Base-by-base conservation (phyloP, 805 yeast species). In the Wickerhamomyces kurtzmanii region DNA sequence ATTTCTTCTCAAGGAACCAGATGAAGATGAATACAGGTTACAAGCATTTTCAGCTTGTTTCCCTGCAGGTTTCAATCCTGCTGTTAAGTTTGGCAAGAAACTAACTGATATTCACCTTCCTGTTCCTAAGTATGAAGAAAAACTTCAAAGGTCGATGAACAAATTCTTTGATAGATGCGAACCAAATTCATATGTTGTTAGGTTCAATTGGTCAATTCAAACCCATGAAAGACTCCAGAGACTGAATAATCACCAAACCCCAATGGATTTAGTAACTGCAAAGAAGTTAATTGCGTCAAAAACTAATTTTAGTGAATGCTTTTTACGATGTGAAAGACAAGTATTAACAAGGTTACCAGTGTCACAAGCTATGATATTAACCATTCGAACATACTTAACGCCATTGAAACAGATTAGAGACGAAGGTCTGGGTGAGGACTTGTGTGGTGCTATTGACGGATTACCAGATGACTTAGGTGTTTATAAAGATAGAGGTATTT, bases 31-130 rank as follows among this genome's bases (percentile, higher is more conserved):
- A 40, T 80, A 77, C 44, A 56, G 65, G 16, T 47, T 75, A 23
- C 57, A 76, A 29, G 75, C 73, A 1, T 71, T 74, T 6, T 54
- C 67, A 4, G 65, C 75, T 15, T 72, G 75, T 6, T 77, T 76
- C 39, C 84, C 89, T 2, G 71, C 78, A 2, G 89, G 89, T 2
- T 81, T 81, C 49, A 72, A 73, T 42, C 87, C 89, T 5, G 50
- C 61, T 5, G 52, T 45, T 8, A 65, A 69, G 36, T 60, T 69
- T 36, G 57, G 73, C 41, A 51, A 59, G 39, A 73, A 78, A 3
- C 51, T 81, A 22, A 68, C 81, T 0, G 55, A 47, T 26, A 68
- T 81, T 33, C 93, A 81, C 44, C 65, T 54, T 3, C 87, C 87
- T 0, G 87, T 81, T 3, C 93, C 91, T 1, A 69, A 68, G 33